Percentiles rank a stretch among this genome's conserved stretches.
Conservation (phyloP, 2,329 filamentous ascomycete species). For the Delphinella strobiligena region DNA sequence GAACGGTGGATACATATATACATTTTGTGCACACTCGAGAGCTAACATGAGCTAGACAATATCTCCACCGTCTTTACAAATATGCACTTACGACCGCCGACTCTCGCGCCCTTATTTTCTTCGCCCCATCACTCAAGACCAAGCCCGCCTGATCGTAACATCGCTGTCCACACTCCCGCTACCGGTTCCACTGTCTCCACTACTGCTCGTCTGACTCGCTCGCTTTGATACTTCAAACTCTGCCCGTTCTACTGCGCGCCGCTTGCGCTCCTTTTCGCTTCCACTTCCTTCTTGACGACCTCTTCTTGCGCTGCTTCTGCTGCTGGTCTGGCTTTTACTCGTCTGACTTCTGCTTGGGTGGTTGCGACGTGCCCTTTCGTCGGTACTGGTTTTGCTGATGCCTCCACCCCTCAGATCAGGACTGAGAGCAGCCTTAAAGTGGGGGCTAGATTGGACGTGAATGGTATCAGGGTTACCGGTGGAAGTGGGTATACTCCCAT, state of each 20-base stretch:
- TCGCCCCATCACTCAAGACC: too few relatives aligned
- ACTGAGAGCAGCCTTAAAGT: neutral
- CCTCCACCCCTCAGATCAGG: neutral
- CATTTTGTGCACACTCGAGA: too few relatives aligned
- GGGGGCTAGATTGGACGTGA: too few relatives aligned
- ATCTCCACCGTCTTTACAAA: too few relatives aligned
- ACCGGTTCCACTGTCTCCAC: slow-evolving; percentile 12
- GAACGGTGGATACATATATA: too few relatives aligned
- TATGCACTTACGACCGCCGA: too few relatives aligned
- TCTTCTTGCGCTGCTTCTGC: slow-evolving; percentile 6
- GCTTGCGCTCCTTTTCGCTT: slow-evolving; percentile 22
- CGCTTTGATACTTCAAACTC: slow-evolving; percentile 18
- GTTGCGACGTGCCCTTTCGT: slow-evolving; percentile 10
- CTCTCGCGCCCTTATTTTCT: too few relatives aligned
- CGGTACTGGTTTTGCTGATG: slow-evolving; percentile 7
- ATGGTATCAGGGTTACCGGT: neutral
- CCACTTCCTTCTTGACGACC: slow-evolving; percentile 12
- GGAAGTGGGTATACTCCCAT: neutral
- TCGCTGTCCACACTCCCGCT: too few relatives aligned
- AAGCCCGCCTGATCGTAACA: too few relatives aligned
- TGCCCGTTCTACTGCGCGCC: slow-evolving; percentile 19
- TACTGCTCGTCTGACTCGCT: too few relatives aligned
- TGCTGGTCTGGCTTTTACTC: slow-evolving; percentile 3
- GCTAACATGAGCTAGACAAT: too few relatives aligned
- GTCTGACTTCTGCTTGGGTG: slow-evolving; percentile 15